A percentile compares a stretch with the other conserved stretches of the same genome.
Conservation (phyloP, 495 filamentous ascomycete species). For the Lentithecium fluviatile region DNA sequence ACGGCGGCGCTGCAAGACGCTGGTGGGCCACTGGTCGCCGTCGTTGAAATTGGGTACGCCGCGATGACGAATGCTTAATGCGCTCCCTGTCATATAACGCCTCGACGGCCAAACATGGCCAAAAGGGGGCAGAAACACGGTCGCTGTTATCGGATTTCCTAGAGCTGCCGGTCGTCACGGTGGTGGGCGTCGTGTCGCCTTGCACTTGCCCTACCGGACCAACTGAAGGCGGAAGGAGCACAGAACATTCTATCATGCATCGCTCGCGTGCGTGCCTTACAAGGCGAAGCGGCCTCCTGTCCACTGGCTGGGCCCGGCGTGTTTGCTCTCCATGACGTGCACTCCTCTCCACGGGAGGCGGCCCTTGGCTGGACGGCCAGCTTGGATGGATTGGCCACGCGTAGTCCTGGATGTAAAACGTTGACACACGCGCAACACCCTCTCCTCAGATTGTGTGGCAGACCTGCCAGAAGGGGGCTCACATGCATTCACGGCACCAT, state of each 20-base stretch:
- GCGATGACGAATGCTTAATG: constrained; percentile 22
- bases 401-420: background rate
- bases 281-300: background rate
- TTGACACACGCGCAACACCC: constrained; percentile 27
- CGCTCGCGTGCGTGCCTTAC: background rate
- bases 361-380: no score
- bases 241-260: background rate
- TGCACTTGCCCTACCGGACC: background rate
- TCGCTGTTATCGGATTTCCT: no score
- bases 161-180: no score
- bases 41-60: constrained; percentile 9
- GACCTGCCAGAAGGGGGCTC: no score
- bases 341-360: no score
- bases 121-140: constrained; percentile 3
- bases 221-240: background rate
- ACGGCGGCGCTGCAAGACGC: background rate
- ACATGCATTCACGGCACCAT: no score
- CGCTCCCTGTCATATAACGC: constrained; percentile 19
- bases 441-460: no score
- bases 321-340: no score
- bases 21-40: constrained; percentile 9
- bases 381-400: constrained; percentile 13
- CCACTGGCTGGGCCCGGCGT: background rate
- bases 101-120: background rate
- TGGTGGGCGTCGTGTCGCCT: background rate